These are phyloP conservation scores for Hermanozyma aechmeae DNA, from an alignment of 805 yeast species.

Conservation along the genomic window DNA sequence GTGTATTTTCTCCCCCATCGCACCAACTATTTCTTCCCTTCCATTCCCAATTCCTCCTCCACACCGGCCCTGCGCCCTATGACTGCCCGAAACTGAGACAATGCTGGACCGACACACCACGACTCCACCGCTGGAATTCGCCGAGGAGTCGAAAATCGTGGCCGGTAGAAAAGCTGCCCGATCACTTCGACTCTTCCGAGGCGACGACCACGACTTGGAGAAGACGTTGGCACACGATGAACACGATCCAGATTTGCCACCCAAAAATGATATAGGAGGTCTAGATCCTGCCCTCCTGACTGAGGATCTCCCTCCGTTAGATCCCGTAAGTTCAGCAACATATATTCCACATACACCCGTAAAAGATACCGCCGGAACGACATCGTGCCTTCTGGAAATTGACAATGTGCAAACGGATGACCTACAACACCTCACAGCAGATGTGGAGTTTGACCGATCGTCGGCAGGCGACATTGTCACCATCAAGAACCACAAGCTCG, in stretches of 20 bases:
- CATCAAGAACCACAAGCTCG: slow-evolving; percentile 9
- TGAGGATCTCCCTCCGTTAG: slow-evolving; percentile 1
- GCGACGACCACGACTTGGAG: slow-evolving; percentile 9
- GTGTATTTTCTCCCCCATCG: too few relatives aligned
- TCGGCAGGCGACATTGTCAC: slow-evolving; percentile 21
- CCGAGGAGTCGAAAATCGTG: too few relatives aligned
- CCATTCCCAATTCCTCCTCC: too few relatives aligned
- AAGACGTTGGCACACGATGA: slow-evolving; percentile 6
- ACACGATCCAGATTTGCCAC: too few relatives aligned
- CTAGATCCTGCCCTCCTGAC: slow-evolving; percentile 1
- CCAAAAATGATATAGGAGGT: too few relatives aligned
- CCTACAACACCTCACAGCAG: slow-evolving; percentile 41
- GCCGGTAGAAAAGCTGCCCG: slow-evolving; percentile 53
- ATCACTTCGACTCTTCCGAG: slow-evolving; percentile 44
- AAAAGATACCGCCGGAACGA: slow-evolving; percentile 10
- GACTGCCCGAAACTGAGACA: too few relatives aligned
- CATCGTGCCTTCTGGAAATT: slow-evolving; percentile 1
- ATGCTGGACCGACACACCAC: too few relatives aligned
- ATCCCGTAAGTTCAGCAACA: slow-evolving; percentile 39
- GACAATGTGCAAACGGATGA: slow-evolving; percentile 8
- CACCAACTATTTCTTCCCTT: too few relatives aligned
- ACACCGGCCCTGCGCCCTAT: too few relatives aligned
- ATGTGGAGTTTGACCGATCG: slow-evolving; percentile 37
- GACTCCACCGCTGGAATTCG: too few relatives aligned
- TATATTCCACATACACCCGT: slow-evolving; percentile 57